Conservation (phyloP, 176 grass and related monocot genomes). For the Elaeis guineensis region DNA sequence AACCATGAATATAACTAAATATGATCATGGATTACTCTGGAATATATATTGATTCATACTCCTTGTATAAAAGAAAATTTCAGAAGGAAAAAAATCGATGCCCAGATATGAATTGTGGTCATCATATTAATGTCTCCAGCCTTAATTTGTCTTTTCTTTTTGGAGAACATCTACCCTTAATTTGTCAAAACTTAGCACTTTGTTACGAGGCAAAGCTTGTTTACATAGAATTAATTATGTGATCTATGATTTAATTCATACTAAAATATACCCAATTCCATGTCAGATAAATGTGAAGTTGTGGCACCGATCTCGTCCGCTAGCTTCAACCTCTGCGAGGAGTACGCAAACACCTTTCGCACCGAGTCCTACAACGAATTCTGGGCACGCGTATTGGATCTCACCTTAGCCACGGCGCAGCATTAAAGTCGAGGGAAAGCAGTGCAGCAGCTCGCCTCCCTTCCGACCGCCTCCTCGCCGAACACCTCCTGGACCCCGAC, state of each 20-base stretch:
- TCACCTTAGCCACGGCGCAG: slow-evolving; percentile 76
- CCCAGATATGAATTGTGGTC: no score
- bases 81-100: no score
- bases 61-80: no score
- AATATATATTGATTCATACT: no score
- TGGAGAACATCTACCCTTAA: no score
- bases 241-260: slow-evolving; percentile 8
- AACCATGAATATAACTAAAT: no score
- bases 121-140: no score
- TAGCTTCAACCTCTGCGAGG: slow-evolving; percentile 66
- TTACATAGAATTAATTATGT: not conserved
- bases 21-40: no score
- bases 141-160: no score
- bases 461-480: slow-evolving; percentile 59
- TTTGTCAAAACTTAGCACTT: no score
- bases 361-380: slow-evolving; percentile 92
- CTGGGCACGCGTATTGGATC: slow-evolving; percentile 80
- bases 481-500: slow-evolving; percentile 86
- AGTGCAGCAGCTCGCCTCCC: slow-evolving; percentile 33
- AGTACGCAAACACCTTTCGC: slow-evolving; percentile 86
- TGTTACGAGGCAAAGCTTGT: no score
- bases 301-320: slow-evolving; percentile 18
- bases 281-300: slow-evolving; percentile 8
- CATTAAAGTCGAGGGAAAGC: slow-evolving; percentile 25
- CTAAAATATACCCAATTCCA: not conserved